Evolutionary conservation across 2,329 filamentous ascomycete genomes (phyloP).

Genomic region (Verticillium tricorpus): DNA sequence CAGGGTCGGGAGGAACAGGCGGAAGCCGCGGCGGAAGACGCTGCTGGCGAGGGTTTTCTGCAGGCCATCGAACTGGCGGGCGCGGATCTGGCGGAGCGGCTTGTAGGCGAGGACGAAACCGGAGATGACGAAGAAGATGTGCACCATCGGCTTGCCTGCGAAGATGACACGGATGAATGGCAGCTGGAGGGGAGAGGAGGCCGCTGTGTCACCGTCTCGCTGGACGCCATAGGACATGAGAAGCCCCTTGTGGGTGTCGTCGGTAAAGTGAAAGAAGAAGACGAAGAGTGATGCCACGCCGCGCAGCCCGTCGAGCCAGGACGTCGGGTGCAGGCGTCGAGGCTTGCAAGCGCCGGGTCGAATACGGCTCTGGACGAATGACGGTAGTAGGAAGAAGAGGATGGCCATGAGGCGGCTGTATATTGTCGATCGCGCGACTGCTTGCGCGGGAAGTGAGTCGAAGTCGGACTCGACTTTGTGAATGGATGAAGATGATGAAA

Average conservation of each 20-base stretch:
- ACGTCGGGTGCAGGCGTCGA: conserved; percentile 31
- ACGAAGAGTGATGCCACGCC: conserved; percentile 44
- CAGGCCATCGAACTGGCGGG: conserved; percentile 29
- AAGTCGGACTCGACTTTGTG: conserved; percentile 1
- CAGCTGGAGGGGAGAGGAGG: conserved; percentile 33
- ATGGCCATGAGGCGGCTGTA: conserved; percentile 7
- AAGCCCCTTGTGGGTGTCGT: conserved; percentile 31
- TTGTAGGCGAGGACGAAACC: conserved; percentile 43
- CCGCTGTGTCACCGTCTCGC: conserved; percentile 21
- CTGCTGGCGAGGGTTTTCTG: conserved; percentile 38
- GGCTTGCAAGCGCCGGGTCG: conserved; percentile 16
- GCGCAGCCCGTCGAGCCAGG: conserved; percentile 46
- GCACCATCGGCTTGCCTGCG: conserved; percentile 42
- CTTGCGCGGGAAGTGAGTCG: conserved; percentile 3
- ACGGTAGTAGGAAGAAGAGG: conserved; percentile 22
- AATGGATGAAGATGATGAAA: conserved; percentile 3
- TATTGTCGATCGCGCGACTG: background rate
- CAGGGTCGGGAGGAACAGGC: conserved; percentile 40
- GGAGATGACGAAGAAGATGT: conserved; percentile 48
- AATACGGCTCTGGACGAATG: conserved; percentile 23
- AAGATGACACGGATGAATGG: conserved; percentile 39
- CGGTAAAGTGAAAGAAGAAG: conserved; percentile 42
- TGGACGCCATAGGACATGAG: conserved; percentile 28
- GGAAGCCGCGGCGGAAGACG: conserved; percentile 39
- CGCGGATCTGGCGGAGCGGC: conserved; percentile 35